Percentiles rank a stretch among this genome's conserved stretches.
Evolutionary conservation across 2,329 filamentous ascomycete genomes (phyloP).

Genomic region (Xylaria sp.): DNA sequence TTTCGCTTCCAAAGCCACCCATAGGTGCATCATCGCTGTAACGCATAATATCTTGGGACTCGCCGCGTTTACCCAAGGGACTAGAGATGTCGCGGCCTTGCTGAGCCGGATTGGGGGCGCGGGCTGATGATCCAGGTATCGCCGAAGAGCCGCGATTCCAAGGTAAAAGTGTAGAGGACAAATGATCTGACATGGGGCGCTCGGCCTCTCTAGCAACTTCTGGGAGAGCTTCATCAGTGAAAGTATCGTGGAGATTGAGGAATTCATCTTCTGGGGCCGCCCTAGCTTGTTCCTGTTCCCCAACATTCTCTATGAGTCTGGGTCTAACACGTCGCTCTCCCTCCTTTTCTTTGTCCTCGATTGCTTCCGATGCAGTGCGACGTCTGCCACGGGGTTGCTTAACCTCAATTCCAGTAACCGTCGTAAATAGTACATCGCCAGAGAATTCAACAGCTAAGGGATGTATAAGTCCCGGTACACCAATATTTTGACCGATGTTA

Average conservation of each 20-base stretch:
- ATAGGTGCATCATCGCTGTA: conserved; percentile 57
- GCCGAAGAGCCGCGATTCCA: conserved; percentile 63
- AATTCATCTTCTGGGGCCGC: conserved; percentile 43
- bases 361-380: conserved; percentile 57
- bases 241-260: conserved; percentile 35
- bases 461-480: conserved; percentile 49
- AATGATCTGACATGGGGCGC: conserved; percentile 73
- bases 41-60: conserved; percentile 56
- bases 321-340: conserved; percentile 53
- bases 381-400: conserved; percentile 45
- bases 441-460: conserved; percentile 60
- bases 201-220: conserved; percentile 63
- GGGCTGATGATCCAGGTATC: conserved; percentile 59
- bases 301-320: conserved; percentile 45
- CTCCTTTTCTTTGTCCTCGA: conserved; percentile 52
- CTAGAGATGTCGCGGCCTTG: conserved; percentile 56
- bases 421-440: conserved; percentile 55
- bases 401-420: conserved; percentile 50
- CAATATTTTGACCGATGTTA: conserved; percentile 50
- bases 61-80: conserved; percentile 52
- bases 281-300: conserved; percentile 33
- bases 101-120: conserved; percentile 53
- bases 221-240: conserved; percentile 34
- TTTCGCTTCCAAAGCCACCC: conserved; percentile 50
- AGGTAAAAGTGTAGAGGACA: conserved; percentile 60